These are phyloP conservation scores for Wickerhamomyces sp. DNA, from an alignment of 1,139 yeast species.

Conservation along the genomic window DNA sequence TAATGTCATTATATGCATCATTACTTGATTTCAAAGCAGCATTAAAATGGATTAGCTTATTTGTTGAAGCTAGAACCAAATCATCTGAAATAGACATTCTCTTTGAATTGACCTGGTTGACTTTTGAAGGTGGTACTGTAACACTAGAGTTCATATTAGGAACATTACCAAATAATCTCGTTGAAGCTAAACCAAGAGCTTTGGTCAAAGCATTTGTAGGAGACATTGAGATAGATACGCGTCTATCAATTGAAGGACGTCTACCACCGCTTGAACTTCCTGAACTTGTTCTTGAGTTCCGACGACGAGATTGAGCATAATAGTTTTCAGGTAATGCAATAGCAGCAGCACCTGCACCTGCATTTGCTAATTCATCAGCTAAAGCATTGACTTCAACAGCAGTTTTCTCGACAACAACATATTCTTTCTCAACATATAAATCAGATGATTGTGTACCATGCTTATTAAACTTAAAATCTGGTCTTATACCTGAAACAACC, in stretches of 20 bases:
- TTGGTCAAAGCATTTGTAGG: constrained; percentile 87
- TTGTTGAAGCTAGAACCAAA: constrained; percentile 24
- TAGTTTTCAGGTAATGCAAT: constrained; percentile 27
- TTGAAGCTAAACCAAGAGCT: constrained; percentile 85
- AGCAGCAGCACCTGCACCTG: constrained; percentile 56
- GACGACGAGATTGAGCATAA: constrained; percentile 22
- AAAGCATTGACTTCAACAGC: constrained; percentile 93
- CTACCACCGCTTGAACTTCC: constrained; percentile 28
- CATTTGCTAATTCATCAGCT: constrained; percentile 83
- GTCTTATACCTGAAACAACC: constrained; percentile 9
- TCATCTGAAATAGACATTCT: constrained; percentile 22
- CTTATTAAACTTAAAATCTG: constrained; percentile 10
- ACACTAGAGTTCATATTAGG: constrained; percentile 1
- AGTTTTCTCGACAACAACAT: constrained; percentile 90
- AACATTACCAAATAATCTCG: constrained; percentile 68
- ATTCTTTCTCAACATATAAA: constrained; percentile 65
- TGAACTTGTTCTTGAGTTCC: constrained; percentile 31
- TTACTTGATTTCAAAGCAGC: constrained; percentile 26
- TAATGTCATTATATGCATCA: constrained; percentile 32
- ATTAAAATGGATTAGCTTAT: constrained; percentile 20
- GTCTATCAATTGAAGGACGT: constrained; percentile 44
- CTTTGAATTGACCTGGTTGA: background rate
- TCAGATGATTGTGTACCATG: constrained; percentile 31
- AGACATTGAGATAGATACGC: constrained; percentile 66
- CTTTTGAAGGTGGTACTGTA: background rate